phyloP scores from a whole-genome alignment of 257 asterid genomes.

The Rhazya stricta region DNA sequence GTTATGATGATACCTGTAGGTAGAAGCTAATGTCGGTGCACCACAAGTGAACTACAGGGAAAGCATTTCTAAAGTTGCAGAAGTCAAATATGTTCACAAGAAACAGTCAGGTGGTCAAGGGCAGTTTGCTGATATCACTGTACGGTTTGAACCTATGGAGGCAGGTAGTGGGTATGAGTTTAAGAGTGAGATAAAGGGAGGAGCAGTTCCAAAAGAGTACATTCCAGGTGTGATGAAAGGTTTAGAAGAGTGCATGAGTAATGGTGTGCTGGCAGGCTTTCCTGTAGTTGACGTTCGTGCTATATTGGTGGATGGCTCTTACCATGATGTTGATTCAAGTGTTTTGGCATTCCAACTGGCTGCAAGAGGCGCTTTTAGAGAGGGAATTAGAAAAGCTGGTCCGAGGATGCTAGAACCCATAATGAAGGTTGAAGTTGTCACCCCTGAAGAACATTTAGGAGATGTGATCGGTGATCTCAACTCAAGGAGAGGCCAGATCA shows the following conservation, averaged over 20 bases:
- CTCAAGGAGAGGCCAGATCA: slow-evolving; percentile 93
- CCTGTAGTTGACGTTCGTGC: slow-evolving; percentile 97
- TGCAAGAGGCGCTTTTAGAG: slow-evolving; percentile 93
- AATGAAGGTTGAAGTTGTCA: slow-evolving; percentile 89
- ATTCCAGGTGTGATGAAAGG: slow-evolving; percentile 98
- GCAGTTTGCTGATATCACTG: slow-evolving; percentile 86
- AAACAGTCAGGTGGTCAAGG: slow-evolving; percentile 98
- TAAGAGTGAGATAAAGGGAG: slow-evolving; percentile 97
- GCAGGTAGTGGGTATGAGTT: slow-evolving; percentile 88
- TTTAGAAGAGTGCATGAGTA: slow-evolving; percentile 89
- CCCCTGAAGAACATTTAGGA: slow-evolving; percentile 96
- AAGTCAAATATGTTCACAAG: slow-evolving; percentile 87
- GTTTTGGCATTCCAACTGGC: slow-evolving; percentile 97
- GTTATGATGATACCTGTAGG: slow-evolving; percentile 37
- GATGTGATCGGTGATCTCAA: slow-evolving; percentile 96
- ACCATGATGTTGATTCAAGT: slow-evolving; percentile 96
- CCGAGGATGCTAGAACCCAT: slow-evolving; percentile 89
- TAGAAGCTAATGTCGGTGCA: slow-evolving; percentile 99
- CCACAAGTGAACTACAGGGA: slow-evolving; percentile 99
- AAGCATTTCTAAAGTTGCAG: slow-evolving; percentile 75
- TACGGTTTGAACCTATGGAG: slow-evolving; percentile 87
- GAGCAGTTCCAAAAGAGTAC: slow-evolving; percentile 89
- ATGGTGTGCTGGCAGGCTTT: slow-evolving; percentile 87
- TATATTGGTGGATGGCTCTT: slow-evolving; percentile 86
- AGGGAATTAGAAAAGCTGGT: slow-evolving; percentile 89